Evolutionary conservation across 176 grass and related monocot genomes (phyloP).

Genomic region (Guadua angustifolia): DNA sequence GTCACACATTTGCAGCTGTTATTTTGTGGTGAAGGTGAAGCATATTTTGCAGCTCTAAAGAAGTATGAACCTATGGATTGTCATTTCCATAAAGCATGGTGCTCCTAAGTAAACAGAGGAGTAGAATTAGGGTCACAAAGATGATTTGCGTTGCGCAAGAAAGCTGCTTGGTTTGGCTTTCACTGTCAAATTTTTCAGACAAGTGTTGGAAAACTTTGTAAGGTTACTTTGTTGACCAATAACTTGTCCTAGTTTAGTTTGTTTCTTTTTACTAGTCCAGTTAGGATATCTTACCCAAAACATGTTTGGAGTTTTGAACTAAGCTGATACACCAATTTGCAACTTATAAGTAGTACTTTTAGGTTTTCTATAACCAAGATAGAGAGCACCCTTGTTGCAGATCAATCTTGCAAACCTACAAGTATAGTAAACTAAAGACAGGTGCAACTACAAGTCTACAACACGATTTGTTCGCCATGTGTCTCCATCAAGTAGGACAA

Average conservation of each 20-base stretch:
- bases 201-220: background rate
- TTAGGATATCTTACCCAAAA: background rate
- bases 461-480: background rate
- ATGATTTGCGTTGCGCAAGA: background rate
- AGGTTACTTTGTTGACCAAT: background rate
- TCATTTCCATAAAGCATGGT: background rate
- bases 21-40: background rate
- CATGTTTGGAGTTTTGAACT: conserved; percentile 2
- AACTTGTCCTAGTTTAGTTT: background rate
- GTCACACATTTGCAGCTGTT: background rate
- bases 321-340: background rate
- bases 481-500: conserved; percentile 19
- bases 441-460: conserved; percentile 16
- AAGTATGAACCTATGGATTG: background rate
- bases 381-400: conserved; percentile 12
- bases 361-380: background rate
- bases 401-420: background rate
- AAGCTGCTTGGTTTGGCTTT: background rate
- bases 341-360: background rate
- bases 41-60: background rate
- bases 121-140: background rate
- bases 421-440: background rate
- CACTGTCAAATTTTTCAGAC: background rate
- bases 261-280: background rate
- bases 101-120: background rate